Percentiles rank a stretch among this genome's conserved stretches.
Conservation (phyloP, 495 filamentous ascomycete species). For the Tuber indicum region DNA sequence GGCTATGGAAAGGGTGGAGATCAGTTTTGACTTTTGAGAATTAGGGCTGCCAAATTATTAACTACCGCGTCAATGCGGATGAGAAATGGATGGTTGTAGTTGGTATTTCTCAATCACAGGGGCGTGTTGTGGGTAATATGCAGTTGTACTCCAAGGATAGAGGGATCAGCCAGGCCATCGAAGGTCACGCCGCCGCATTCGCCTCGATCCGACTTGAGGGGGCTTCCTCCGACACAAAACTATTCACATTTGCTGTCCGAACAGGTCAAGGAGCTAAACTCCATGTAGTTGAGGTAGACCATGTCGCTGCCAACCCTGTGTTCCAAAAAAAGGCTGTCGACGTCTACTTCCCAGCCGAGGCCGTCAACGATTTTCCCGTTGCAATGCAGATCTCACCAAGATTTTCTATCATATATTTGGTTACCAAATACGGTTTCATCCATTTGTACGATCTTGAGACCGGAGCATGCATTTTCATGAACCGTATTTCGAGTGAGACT, state of each 20-base stretch:
- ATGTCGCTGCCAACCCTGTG: conserved; percentile 72
- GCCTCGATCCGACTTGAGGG: conserved; percentile 82
- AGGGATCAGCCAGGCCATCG: conserved; percentile 94
- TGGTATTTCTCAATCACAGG: conserved; percentile 86
- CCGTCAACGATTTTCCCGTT: conserved; percentile 93
- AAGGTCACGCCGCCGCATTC: conserved; percentile 95
- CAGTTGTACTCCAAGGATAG: conserved; percentile 94
- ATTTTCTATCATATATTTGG: conserved; percentile 92
- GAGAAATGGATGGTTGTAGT: conserved; percentile 98
- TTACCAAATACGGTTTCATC: conserved; percentile 99
- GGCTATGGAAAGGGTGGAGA: background rate
- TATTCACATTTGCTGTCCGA: conserved; percentile 94
- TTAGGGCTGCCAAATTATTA: conserved; percentile 81
- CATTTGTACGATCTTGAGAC: conserved; percentile 97
- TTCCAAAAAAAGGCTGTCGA: conserved; percentile 95
- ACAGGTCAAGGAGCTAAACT: conserved; percentile 84
- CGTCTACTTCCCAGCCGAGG: conserved; percentile 94
- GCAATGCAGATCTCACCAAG: conserved; percentile 94
- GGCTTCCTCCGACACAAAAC: conserved; percentile 79
- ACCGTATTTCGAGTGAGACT: conserved; percentile 97
- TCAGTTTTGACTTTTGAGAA: conserved; percentile 27
- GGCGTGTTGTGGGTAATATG: conserved; percentile 89
- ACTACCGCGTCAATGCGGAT: conserved; percentile 92
- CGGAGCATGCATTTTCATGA: conserved; percentile 98
- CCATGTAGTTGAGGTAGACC: conserved; percentile 96